A percentile compares a stretch with the other conserved stretches of the same genome.
These are phyloP conservation scores for Populus ilicifolia DNA, from an alignment of 345 rosid species.

Conservation along the genomic window DNA sequence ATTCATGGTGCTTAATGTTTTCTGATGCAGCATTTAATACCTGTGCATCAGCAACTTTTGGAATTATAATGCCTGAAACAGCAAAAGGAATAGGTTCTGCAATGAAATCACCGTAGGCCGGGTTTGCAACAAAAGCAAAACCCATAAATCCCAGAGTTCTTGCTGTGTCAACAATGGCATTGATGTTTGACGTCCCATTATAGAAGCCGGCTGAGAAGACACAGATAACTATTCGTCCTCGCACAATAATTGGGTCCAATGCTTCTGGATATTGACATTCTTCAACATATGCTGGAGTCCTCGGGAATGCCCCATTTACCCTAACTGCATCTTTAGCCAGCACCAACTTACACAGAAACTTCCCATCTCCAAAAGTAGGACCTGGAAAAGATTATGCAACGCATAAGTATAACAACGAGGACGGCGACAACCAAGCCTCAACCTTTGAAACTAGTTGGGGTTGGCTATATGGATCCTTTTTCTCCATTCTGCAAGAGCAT, in stretches of 20 bases:
- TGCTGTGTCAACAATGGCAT: conserved; percentile 57
- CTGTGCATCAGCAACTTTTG: conserved; percentile 58
- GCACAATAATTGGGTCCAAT: conserved; percentile 45
- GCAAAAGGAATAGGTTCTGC: conserved; percentile 60
- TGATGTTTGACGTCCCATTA: conserved; percentile 51
- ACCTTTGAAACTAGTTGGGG: background rate
- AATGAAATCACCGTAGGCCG: conserved; percentile 53
- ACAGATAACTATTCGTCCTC: conserved; percentile 60
- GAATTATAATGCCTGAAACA: conserved; percentile 55
- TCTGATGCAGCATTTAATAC: conserved; percentile 17
- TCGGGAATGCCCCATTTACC: conserved; percentile 43
- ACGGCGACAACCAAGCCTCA: background rate
- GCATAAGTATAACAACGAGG: background rate
- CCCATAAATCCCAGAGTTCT: conserved; percentile 53
- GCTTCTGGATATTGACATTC: conserved; percentile 75
- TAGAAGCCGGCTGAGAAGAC: conserved; percentile 70
- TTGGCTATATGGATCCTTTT: background rate
- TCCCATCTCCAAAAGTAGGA: conserved; percentile 54
- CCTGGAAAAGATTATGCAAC: conserved; percentile 30
- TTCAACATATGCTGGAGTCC: conserved; percentile 45
- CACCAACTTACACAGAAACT: conserved; percentile 44
- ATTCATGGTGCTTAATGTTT: background rate
- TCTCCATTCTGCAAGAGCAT: background rate
- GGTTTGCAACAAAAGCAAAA: conserved; percentile 61
- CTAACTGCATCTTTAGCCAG: conserved; percentile 61